A percentile compares a stretch with the other conserved stretches of the same genome.
phyloP scores from a whole-genome alignment of 495 filamentous ascomycete species.

The Articulospora tetracladia region DNA sequence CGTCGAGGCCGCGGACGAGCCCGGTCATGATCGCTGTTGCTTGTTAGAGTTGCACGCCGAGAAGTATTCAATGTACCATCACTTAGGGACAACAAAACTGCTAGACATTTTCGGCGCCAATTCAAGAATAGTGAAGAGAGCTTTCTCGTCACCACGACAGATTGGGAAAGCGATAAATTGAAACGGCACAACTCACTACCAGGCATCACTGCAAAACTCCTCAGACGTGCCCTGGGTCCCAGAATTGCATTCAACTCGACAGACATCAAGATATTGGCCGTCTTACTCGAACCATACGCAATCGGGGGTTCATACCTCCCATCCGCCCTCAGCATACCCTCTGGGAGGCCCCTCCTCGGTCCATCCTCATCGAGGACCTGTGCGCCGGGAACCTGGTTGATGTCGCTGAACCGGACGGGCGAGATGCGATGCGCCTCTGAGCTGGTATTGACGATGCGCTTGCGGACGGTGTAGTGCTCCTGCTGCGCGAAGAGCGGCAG shows the following conservation, averaged over 20 bases:
- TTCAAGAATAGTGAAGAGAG: too few relatives aligned
- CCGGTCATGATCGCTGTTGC: constrained; percentile 16
- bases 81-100: not conserved
- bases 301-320: constrained; percentile 49
- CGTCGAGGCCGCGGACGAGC: constrained; percentile 8
- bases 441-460: constrained; percentile 26
- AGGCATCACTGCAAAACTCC: constrained; percentile 8
- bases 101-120: not conserved
- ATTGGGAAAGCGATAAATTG: not conserved
- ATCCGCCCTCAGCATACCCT: constrained; percentile 37
- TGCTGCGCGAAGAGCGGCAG: constrained; percentile 22
- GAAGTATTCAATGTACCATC: not conserved
- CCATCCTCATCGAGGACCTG: constrained; percentile 37
- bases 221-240: not conserved
- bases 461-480: not conserved
- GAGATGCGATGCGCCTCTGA: constrained; percentile 48
- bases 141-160: too few relatives aligned
- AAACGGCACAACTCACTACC: constrained; percentile 20
- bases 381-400: constrained; percentile 37
- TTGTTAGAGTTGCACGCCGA: not conserved
- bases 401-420: constrained; percentile 53
- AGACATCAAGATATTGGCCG: constrained; percentile 58
- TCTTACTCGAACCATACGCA: constrained; percentile 56
- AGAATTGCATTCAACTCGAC: constrained; percentile 40
- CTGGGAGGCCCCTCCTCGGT: constrained; percentile 22